Base-by-base conservation (phyloP, 108 stramenopile species). In the Mediolabrus comicus region DNA sequence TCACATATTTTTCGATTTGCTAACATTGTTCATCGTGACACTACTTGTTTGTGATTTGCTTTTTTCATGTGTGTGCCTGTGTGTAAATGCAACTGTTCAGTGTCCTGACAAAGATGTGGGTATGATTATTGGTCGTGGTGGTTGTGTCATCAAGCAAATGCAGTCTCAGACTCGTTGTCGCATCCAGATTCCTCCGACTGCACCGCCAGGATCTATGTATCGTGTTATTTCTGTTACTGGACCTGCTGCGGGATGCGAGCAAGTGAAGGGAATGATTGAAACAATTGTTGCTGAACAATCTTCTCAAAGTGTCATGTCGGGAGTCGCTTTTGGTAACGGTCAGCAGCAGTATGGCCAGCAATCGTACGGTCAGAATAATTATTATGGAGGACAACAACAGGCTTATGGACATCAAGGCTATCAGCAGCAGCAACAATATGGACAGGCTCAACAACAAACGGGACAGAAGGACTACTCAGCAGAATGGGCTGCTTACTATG, bases 91-190 rank as follows among this genome's bases (percentile, higher is more conserved):
- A 60, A 60, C 30, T 24, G 3, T 61, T 32, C 29, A 83, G 82
- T 85, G 86, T 56, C 91, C 91, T 12, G 87, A 92, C 66, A 76
- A 82, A 69, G 95, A 96, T 72, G 92, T 96, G 9, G 95, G 95
- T 0, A 82, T 96, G 84, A 87, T 90, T 64, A 96, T 96, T 49
- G 95, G 95, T 13, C 75, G 90, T 26, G 77, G 77, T 53, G 95
- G 95, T 8, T 92, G 89, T 65, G 90, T 92, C 67, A 96, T 96
- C 71, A 79, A 81, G 58, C 86, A 93, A 64, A 86, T 96, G 85
- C 95, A 96, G 74, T 61, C 73, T 7, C 68, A 83, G 36, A 88
- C 89, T n/a, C 77, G 80, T 29, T 87, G 87, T 52, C 70, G 86
- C 30, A 92, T 96, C 62, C 90, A 96, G 62, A 94, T 96, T 41